phyloP scores from a whole-genome alignment of 352 stramenopile genomes.

The Pythium dissimile region DNA sequence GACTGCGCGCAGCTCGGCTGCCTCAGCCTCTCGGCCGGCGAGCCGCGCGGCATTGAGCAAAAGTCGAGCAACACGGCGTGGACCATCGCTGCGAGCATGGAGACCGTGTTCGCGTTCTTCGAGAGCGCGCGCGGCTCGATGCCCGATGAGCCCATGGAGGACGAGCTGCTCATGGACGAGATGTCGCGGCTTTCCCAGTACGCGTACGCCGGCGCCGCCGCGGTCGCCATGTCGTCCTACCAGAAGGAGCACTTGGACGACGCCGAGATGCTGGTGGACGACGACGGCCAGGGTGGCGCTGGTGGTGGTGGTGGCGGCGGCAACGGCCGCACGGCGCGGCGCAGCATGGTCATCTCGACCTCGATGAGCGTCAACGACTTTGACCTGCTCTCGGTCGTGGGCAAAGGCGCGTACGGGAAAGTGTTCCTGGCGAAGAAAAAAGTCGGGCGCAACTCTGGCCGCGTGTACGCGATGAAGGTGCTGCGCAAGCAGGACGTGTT shows the following conservation, averaged over 20 bases:
- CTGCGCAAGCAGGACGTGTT: conserved; percentile 84
- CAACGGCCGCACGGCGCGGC: conserved; percentile 40
- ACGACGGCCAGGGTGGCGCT: conserved; percentile 24
- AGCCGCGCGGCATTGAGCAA: conserved; percentile 58
- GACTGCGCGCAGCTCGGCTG: conserved; percentile 72
- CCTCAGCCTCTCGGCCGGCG: conserved; percentile 69
- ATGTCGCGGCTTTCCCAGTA: conserved; percentile 76
- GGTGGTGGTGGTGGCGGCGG: too few relatives aligned
- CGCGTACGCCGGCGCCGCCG: conserved; percentile 52
- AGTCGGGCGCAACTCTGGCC: conserved; percentile 51
- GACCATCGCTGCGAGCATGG: conserved; percentile 81
- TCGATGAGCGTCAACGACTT: conserved; percentile 87
- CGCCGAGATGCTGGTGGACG: conserved; percentile 56
- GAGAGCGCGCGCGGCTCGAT: conserved; percentile 76
- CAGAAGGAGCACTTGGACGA: conserved; percentile 70
- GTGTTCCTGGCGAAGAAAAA: conserved; percentile 86
- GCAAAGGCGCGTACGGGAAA: conserved; percentile 86
- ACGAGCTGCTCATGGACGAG: conserved; percentile 70
- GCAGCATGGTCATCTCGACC: conserved; percentile 82
- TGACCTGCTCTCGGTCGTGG: conserved; percentile 79
- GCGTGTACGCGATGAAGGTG: conserved; percentile 90
- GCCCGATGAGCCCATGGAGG: conserved; percentile 64
- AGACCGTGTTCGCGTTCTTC: conserved; percentile 85
- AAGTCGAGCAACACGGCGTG: conserved; percentile 79
- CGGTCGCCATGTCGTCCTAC: conserved; percentile 41